Base-by-base conservation (phyloP, 208 protist species). In the Trypanosoma cruzi region DNA sequence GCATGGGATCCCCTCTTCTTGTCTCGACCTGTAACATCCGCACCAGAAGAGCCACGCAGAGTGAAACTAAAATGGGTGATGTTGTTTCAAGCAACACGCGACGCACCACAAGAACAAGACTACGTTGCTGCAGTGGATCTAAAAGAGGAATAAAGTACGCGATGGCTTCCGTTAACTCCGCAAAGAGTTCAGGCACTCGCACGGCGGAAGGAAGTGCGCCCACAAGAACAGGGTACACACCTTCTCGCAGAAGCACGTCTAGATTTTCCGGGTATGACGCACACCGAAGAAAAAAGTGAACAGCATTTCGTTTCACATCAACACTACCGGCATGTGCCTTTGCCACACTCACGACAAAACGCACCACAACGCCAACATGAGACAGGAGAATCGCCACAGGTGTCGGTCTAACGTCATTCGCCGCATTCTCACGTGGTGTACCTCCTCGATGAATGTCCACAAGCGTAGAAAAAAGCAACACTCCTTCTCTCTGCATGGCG, bases 71-170 rank as follows among this genome's bases (percentile, higher is more conserved):
- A 53, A 31, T 53, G 28, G 68, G 13, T 20, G 68, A 64, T 6
- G 46, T 22, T 13, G 59, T 66, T 16, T 29, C 62, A 26, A 78
- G 64, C 37, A 94, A 71, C 22, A 84, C 37, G 3, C 75, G 44
- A 22, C 76, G 80, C 60, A 92, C 46, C 13, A 71, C 57, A n/a
- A 82, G 68, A 5, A 82, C 60, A 36, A 91, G 76, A 10, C 79
- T 71, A 2, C 85, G 82, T 5, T 68, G 70, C 68, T 94, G 89
- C n/a, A 81, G 74, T 31, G 59, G 58, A 64, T 94, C 85, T 10
- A 92, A 66, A 13, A 79, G 24, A 6, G 85, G 70, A 11, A 79
- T 74, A 48, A 80, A 78, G 67, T 77, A 73, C 7, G 78, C 80
- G 0, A 92, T 71, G 0, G 81, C 71, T 58, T 91, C 89, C 6